These are phyloP conservation scores for Blakeslea trispora DNA, from an alignment of 371 early-diverging fungal species.

Conservation along the genomic window DNA sequence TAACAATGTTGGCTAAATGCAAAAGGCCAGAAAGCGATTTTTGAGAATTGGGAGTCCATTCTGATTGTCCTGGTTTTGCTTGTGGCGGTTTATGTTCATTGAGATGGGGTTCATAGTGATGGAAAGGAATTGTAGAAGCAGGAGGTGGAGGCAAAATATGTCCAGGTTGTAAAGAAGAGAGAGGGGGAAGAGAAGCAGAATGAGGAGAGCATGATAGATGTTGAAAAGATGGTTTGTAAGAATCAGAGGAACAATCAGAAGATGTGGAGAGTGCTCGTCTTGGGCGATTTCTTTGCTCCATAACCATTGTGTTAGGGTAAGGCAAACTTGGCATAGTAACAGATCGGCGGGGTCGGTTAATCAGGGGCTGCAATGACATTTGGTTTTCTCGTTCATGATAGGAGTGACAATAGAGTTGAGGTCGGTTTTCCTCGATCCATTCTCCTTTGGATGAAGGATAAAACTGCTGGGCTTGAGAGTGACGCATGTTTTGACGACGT, in stretches of 20 bases:
- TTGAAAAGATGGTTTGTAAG: slow-evolving; percentile 15
- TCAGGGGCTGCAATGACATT: slow-evolving; percentile 16
- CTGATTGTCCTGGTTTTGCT: slow-evolving; percentile 6
- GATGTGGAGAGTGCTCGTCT: slow-evolving; percentile 22
- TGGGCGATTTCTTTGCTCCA: slow-evolving; percentile 11
- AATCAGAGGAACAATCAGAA: slow-evolving; percentile 10
- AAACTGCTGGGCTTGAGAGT: slow-evolving; percentile 13
- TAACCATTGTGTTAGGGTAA: slow-evolving; percentile 14
- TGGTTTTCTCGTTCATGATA: slow-evolving; percentile 15
- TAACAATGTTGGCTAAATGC: slow-evolving; percentile 41
- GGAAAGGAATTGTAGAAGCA: slow-evolving; percentile 4
- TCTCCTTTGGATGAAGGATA: not conserved
- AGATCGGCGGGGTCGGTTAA: slow-evolving; percentile 17
- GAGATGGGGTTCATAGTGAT: slow-evolving; percentile 5
- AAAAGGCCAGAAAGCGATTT: slow-evolving; percentile 26
- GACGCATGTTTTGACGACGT: slow-evolving; percentile 46
- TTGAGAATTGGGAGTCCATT: slow-evolving; percentile 12
- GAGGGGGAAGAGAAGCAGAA: slow-evolving; percentile 13
- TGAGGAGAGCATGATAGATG: slow-evolving; percentile 10
- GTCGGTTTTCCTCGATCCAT: slow-evolving; percentile 2
- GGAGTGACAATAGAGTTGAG: slow-evolving; percentile 21
- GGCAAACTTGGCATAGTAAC: slow-evolving; percentile 28
- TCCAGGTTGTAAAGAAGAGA: slow-evolving; percentile 6
- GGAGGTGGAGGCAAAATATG: slow-evolving; percentile 4
- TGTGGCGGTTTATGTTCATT: not conserved